phyloP scores from a whole-genome alignment of 2,329 filamentous ascomycete species.

The Stemphylium lycopersici region DNA sequence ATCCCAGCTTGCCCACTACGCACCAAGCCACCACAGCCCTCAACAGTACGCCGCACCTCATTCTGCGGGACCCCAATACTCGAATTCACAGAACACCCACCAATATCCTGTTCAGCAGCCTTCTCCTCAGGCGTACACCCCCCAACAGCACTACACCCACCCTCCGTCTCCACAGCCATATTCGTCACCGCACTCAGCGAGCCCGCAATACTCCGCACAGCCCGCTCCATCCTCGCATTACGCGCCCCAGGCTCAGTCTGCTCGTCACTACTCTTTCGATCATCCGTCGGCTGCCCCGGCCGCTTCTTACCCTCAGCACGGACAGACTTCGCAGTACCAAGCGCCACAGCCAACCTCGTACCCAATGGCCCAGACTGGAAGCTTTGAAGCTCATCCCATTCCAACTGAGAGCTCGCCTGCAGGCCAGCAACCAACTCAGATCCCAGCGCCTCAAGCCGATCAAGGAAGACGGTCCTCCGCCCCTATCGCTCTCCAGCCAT shows the following conservation, averaged over 20 bases:
- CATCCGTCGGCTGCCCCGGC: constrained; percentile 18
- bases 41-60: constrained; percentile 36
- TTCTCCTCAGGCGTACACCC: constrained; percentile 17
- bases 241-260: constrained; percentile 23
- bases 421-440: constrained; percentile 21
- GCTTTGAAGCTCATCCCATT: constrained; percentile 32
- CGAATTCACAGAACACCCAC: constrained; percentile 22
- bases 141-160: constrained; percentile 31
- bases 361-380: constrained; percentile 27
- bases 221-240: constrained; percentile 27
- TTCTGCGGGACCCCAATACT: constrained; percentile 27
- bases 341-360: constrained; percentile 35
- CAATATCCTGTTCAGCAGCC: constrained; percentile 34
- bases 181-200: constrained; percentile 25
- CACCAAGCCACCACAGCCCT: constrained; percentile 30
- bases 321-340: constrained; percentile 27
- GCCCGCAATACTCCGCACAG: constrained; percentile 29
- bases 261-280: constrained; percentile 32
- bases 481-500: constrained; percentile 36
- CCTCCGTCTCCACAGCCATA: constrained; percentile 37
- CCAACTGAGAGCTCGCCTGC: constrained; percentile 25
- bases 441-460: constrained; percentile 27
- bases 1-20: constrained; percentile 32
- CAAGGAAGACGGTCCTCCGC: constrained; percentile 40
- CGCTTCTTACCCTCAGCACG: constrained; percentile 34